Evolutionary conservation across 164 flowering plant genomes (phyloP), one percentile per base, ranked within the genome.

Genomic region (Tetrastigma voinierianum): DNA sequence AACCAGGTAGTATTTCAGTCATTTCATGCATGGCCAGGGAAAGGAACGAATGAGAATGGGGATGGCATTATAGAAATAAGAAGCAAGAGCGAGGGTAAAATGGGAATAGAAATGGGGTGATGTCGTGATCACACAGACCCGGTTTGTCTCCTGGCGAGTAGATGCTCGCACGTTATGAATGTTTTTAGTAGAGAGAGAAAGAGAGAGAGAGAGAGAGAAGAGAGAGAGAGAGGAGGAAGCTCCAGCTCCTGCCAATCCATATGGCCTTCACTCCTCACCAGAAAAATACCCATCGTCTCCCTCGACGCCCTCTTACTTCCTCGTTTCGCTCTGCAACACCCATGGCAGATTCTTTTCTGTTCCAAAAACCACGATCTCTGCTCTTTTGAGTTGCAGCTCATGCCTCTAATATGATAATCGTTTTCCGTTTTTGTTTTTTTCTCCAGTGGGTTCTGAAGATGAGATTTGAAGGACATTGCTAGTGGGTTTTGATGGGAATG

Each of bases 151-250:
- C 89, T 77, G 70, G 52, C 69, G 69, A 79, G 84, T 77, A 80
- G 88, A 82, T 84, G 83, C 68, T 81, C 83, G 69, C 96, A 88
- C 87, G 93, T 85, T 86, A 80, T 69, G 77, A 67, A 65, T 67
- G 76, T 64, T 20, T n/a, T 4, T 20, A 13, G 20, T 43, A 46
- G 11, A 57, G 52, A 70, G 49, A 64, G 46, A 44, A 20, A 32
- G n/a, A n/a, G n/a, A 51, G 9, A 25, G 46, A 57, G 46, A 67
- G 56, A 64, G 58, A 52, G 67, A 64, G n/a, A n/a, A n/a, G n/a
- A n/a, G n/a, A n/a, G n/a, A n/a, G n/a, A n/a, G 58, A n/a, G n/a
- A n/a, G n/a, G 52, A 47, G 53, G 51, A 70, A 43, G 48, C 46
- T 66, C 74, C 71, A 59, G 61, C 72, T 77, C 72, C 55, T 49